Conservation (phyloP, 768 basidiomycete species). For the Crucibulum laeve region DNA sequence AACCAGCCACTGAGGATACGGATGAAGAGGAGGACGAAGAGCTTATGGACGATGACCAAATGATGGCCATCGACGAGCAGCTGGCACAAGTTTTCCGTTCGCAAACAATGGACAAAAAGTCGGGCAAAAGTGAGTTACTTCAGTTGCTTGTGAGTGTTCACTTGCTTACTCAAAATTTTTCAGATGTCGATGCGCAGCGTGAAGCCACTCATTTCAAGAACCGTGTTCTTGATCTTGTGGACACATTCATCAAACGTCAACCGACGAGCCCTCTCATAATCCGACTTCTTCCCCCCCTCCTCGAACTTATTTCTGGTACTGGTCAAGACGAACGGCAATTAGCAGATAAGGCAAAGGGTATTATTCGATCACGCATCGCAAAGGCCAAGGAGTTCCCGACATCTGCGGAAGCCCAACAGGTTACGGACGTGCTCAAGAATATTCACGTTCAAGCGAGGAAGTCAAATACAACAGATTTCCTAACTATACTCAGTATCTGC, state of each 20-base stretch:
- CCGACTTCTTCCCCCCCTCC: conserved; percentile 68
- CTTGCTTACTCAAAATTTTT: not conserved
- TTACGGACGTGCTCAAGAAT: conserved; percentile 46
- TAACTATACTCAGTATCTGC: conserved; percentile 62
- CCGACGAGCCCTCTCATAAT: conserved; percentile 66
- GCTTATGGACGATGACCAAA: conserved; percentile 93
- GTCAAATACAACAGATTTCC: conserved; percentile 53
- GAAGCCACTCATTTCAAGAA: conserved; percentile 97
- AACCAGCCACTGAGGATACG: conserved; percentile 50
- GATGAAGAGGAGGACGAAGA: conserved; percentile 66
- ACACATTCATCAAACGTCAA: conserved; percentile 76
- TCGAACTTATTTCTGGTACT: conserved; percentile 66
- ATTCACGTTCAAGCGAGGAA: conserved; percentile 74
- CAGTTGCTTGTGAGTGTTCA: not conserved
- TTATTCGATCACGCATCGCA: conserved; percentile 68
- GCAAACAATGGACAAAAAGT: conserved; percentile 54
- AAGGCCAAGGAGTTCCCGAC: conserved; percentile 69
- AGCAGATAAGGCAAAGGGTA: conserved; percentile 80
- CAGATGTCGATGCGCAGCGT: conserved; percentile 67
- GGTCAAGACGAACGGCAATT: conserved; percentile 81
- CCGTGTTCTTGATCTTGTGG: conserved; percentile 91
- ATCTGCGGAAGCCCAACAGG: conserved; percentile 37
- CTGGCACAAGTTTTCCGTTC: conserved; percentile 83
- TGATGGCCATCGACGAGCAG: conserved; percentile 94
- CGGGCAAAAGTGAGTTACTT: conserved; percentile 55